Evolutionary conservation across 2,329 filamentous ascomycete species (phyloP), one percentile per base, ranked within the genome.

Genomic region (Arthrobotrys pseudoclavata): DNA sequence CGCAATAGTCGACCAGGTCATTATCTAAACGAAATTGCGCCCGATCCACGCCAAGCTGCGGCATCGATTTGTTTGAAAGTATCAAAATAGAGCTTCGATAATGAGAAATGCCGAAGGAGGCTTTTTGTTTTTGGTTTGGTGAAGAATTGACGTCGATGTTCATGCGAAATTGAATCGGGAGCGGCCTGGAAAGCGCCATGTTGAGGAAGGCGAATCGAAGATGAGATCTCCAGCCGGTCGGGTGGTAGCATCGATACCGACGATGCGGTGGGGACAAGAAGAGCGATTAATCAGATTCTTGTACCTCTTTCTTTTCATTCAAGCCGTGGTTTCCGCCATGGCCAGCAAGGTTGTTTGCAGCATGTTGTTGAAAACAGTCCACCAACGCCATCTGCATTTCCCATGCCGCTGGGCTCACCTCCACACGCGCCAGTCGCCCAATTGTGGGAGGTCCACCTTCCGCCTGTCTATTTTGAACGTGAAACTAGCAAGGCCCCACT

Each of bases 401-500:
- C 57, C 60, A 70, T 63, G 68, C 57, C 68, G 68, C 55, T 70
- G 60, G 68, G 40, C 69, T 61, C 40, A 74, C 48, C 61, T 55
- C 61, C 69, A 40, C 48, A 42, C 55, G 26, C 24, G 34, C 26
- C 45, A 42, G 66, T 52, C 66, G 24, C 37, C 48, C 52, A 62
- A 74, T 61, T 68, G 47, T 74, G 62, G 69, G 53, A 67, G 69
- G 69, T 74, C 69, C 69, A 74, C 69, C 52, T 67, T 68, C 69
- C 69, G 62, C 52, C 69, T 68, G 62, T 68, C 69, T 67, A 74
- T 74, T 74, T 74, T 74, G 62, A 74, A 77, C 31, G 61, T 77
- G 74, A 77, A 77, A 77, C 74, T 69, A 52, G 34, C 20, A 68
- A 68, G 67, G 74, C 67, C 70, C 72, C 74, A 77, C 74, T 66